A percentile compares a stretch with the other conserved stretches of the same genome.
Evolutionary conservation across 768 basidiomycete species (phyloP).

Genomic region (Suillus ampliporus): DNA sequence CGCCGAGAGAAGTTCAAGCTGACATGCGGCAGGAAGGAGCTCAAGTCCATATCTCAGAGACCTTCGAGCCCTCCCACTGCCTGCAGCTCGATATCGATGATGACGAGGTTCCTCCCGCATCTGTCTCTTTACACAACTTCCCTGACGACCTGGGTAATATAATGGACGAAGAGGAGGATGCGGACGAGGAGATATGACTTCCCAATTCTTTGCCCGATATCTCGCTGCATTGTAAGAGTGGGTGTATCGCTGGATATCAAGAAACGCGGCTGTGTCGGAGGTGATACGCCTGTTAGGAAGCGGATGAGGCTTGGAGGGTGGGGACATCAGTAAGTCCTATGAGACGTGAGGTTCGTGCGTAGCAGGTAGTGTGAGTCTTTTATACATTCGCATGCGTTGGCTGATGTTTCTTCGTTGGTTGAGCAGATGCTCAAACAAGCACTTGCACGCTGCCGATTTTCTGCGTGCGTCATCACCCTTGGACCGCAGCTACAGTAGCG

Average conservation of each 20-base stretch:
- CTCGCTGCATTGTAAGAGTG: constrained; percentile 32
- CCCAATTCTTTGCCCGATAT: constrained; percentile 49
- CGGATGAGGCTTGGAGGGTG: constrained; percentile 16
- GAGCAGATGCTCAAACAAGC: no score
- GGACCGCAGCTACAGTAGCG: neutral
- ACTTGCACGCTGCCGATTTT: neutral
- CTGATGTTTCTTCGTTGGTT: no score
- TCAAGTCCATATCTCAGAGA: neutral
- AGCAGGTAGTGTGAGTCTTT: neutral
- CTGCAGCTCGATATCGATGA: constrained; percentile 2
- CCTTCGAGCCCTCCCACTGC: constrained; percentile 1
- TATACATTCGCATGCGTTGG: no score
- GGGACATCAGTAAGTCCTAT: no score
- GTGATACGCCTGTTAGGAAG: constrained; percentile 34
- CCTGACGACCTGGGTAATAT: constrained; percentile 14
- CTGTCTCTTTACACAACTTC: neutral
- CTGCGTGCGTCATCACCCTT: neutral
- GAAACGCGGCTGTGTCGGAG: constrained; percentile 34
- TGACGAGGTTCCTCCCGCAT: neutral
- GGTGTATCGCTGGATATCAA: constrained; percentile 8
- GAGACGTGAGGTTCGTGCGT: neutral
- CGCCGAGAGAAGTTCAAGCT: neutral
- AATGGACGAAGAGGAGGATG: constrained; percentile 31
- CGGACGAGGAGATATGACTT: constrained; percentile 48
- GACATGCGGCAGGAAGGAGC: neutral